Base-by-base conservation (phyloP, 495 filamentous ascomycete genomes). In the Annulohypoxylon moriforme region DNA sequence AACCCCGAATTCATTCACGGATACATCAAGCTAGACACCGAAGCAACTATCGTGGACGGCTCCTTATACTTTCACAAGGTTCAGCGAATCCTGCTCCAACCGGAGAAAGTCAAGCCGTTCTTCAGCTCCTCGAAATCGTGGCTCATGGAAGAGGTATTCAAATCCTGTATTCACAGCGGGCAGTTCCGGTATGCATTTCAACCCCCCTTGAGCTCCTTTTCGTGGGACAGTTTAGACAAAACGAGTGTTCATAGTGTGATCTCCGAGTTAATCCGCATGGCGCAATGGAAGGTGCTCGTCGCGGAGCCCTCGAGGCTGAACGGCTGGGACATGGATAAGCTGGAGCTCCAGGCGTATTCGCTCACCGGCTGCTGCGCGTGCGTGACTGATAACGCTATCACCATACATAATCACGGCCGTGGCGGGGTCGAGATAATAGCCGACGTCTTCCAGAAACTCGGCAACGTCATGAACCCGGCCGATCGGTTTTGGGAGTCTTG, bases 21-120 rank as follows among this genome's bases (percentile, higher is more conserved):
- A 16, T 72, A 72, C 9, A 52, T 64, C 25, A 72, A 72, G 59
- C 29, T 72, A 7, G 69, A 72, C 34, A 64, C 63, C 8, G 69
- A 72, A 47, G 49, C 63, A 9, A 40, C 34, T 16, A 44, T 64
- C 10, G 25, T 38, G 16, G 14, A 59, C 5, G 58, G 56, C 27
- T 27, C 18, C 16, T 18, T 72, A 14, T 46, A 44, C 44, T 29
- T 63, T 29, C 69, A 72, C 31, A 67, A 52, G 18, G 55, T 24
- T 5, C 69, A 72, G 8, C 69, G 69, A 16, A 18, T 64, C 9
- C 25, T 67, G 27, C 57, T 72, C 11, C 40, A 34, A 2, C 57
- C 63, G 11, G 69, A 65, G 10, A 59, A 27, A 27, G 38, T 63
- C 4, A 60, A 42, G 50, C 22, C 50, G 2, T 72, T 72, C 50